These are phyloP conservation scores for Microcos paniculata DNA, from an alignment of 345 rosid species.

Conservation along the genomic window DNA sequence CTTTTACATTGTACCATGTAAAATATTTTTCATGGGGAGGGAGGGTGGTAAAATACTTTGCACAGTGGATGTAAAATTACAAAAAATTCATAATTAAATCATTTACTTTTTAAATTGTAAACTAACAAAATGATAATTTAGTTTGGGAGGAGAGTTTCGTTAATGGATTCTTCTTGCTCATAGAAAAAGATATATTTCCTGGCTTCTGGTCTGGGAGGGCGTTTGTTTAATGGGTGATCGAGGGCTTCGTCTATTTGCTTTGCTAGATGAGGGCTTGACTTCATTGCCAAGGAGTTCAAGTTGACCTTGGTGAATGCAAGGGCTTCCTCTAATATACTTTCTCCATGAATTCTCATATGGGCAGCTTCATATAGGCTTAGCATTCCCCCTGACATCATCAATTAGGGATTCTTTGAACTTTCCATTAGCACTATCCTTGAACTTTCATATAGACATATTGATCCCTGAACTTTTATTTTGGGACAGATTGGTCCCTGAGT, in stretches of 20 bases:
- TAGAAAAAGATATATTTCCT: constrained; percentile 3
- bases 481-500: too few species aligned
- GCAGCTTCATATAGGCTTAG: constrained; percentile 1
- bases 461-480: too few species aligned
- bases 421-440: neutral
- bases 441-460: too few species aligned
- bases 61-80: too few species aligned
- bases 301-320: neutral
- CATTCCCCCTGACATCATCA: neutral
- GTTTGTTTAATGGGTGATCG: neutral
- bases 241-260: neutral
- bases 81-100: too few species aligned
- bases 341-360: neutral
- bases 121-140: too few species aligned
- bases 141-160: neutral
- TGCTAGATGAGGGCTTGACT: neutral
- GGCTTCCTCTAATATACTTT: neutral
- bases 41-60: too few species aligned
- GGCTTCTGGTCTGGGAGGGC: constrained; percentile 5
- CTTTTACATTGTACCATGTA: too few species aligned
- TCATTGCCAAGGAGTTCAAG: neutral
- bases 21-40: too few species aligned
- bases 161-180: neutral
- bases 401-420: neutral
- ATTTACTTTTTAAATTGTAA: too few species aligned